phyloP scores from a whole-genome alignment of 2,329 filamentous ascomycete genomes.

The Microcyclosporella mali region DNA sequence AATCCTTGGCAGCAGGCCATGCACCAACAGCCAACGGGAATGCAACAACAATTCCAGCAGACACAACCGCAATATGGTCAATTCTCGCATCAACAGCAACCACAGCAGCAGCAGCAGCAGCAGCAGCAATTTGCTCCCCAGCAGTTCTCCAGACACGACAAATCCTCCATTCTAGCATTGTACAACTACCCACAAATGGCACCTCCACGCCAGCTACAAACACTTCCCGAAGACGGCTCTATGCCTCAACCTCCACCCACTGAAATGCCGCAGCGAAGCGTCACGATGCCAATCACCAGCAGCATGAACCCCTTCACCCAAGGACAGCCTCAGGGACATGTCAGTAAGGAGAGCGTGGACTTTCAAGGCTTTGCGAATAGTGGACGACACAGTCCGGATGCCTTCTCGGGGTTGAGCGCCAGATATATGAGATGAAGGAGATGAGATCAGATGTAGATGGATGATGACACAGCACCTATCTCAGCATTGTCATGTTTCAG shows the following conservation, averaged over 20 bases:
- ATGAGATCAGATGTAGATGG: neutral
- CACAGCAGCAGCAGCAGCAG: conserved; percentile 33
- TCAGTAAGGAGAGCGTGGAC: conserved; percentile 65
- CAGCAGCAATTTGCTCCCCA: conserved; percentile 26
- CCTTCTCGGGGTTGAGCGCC: conserved; percentile 69
- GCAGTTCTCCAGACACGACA: conserved; percentile 53
- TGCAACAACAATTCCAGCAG: conserved; percentile 30
- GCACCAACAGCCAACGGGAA: conserved; percentile 23
- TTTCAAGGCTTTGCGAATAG: conserved; percentile 55
- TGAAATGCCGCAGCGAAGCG: conserved; percentile 29
- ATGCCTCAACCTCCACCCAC: conserved; percentile 22
- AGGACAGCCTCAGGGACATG: conserved; percentile 36
- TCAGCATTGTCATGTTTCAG: neutral
- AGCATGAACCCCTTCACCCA: conserved; percentile 30
- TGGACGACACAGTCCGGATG: conserved; percentile 71
- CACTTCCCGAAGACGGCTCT: conserved; percentile 32
- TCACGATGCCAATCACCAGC: conserved; percentile 33
- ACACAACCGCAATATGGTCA: conserved; percentile 24
- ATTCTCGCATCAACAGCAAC: conserved; percentile 11
- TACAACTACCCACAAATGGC: conserved; percentile 58
- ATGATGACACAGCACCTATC: neutral
- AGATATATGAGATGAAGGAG: conserved; percentile 31
- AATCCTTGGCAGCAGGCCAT: conserved; percentile 13
- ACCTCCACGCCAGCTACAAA: conserved; percentile 36
- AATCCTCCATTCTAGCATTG: conserved; percentile 67